These are phyloP conservation scores for Cercophora sp. DNA, from an alignment of 495 filamentous ascomycete genomes.

Conservation along the genomic window DNA sequence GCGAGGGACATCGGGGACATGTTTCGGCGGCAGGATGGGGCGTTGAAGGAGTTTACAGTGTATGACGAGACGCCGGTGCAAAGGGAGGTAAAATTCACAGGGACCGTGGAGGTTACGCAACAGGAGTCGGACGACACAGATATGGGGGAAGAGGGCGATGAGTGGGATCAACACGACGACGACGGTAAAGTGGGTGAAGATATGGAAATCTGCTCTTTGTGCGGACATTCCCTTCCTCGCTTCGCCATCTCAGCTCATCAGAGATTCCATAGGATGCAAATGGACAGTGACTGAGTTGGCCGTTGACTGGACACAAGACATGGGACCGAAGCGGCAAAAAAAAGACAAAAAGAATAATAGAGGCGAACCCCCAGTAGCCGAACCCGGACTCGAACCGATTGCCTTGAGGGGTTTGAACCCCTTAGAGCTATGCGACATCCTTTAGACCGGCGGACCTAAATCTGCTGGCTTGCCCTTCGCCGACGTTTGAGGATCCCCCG, in stretches of 20 bases:
- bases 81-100: too few relatives aligned
- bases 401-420: too few relatives aligned
- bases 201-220: conserved; percentile 47
- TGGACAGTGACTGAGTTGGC: not conserved
- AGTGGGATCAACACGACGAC: not conserved
- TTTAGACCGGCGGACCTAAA: too few relatives aligned
- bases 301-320: too few relatives aligned
- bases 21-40: conserved; percentile 64
- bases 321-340: not conserved
- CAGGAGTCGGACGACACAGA: not conserved
- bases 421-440: too few relatives aligned
- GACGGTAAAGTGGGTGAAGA: not conserved
- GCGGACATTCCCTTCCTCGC: conserved; percentile 60
- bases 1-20: conserved; percentile 56
- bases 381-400: not conserved
- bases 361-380: too few relatives aligned
- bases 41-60: conserved; percentile 60
- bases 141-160: conserved; percentile 18
- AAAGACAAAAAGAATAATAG: too few relatives aligned
- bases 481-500: too few relatives aligned
- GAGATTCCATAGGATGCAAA: conserved; percentile 57
- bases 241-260: conserved; percentile 73
- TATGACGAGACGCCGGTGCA: too few relatives aligned
- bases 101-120: too few relatives aligned
- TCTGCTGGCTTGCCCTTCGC: too few relatives aligned